Base-by-base conservation (phyloP, 2,329 filamentous ascomycete genomes). In the Nemania sp. region DNA sequence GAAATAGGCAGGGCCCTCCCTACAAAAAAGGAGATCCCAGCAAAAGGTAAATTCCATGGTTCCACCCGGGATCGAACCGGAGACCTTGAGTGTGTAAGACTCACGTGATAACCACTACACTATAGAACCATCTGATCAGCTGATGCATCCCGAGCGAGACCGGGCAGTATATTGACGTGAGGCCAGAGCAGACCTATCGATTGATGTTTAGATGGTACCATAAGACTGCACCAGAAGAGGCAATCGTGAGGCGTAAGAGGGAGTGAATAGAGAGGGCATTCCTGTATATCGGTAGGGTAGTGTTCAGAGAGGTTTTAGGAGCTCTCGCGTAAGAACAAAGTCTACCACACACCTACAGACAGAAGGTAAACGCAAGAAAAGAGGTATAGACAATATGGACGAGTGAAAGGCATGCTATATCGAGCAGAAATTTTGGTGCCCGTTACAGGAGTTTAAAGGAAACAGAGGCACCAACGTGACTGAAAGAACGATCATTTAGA, bases 11-110 rank as follows among this genome's bases (percentile, higher is more conserved):
- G n/a, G n/a, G n/a, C n/a, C n/a, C n/a, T n/a, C n/a, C n/a, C n/a
- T 32, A 54, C 6, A 41, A 41, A 41, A 41, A 41, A 11, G 35
- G 35, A 3, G 15, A 13, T 8, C 35, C 3, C 7, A 13, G 35
- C 35, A 41, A 41, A 41, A 41, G 35, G 7, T 41, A 41, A 41
- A 32, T 13, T n/a, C 18, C 15, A 22, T 59, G 56, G 41, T 45
- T 49, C 56, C 47, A 49, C 56, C 56, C 24, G 56, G 56, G 20
- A 11, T 59, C 56, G 56, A 59, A 59, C 41, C 41, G 41, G 55
- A 24, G 55, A 58, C 55, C 55, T 58, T 58, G 55, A 41, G 54
- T 57, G 53, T 56, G 53, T 56, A 32, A 57, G 54, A 57, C 35
- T 41, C 35, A 57, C 41, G 24, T 58, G 55, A 60, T 60, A 51